A percentile compares a stretch with the other conserved stretches of the same genome.
Evolutionary conservation across 2,329 filamentous ascomycete genomes (phyloP).

Genomic region (Alternaria consortialis): DNA sequence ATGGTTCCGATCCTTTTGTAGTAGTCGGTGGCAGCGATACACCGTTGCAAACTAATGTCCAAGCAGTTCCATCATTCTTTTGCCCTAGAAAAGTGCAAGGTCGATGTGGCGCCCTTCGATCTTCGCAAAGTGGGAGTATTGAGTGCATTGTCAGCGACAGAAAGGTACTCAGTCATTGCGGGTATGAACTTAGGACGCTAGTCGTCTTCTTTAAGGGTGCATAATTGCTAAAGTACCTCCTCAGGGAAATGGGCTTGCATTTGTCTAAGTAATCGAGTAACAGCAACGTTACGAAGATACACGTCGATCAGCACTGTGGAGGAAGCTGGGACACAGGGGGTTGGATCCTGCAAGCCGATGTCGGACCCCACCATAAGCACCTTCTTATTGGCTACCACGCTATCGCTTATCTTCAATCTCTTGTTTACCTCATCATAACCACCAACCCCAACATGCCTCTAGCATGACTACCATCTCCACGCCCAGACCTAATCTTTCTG

Average conservation of each 20-base stretch:
- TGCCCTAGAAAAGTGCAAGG: too few species aligned
- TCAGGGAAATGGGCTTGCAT: neutral
- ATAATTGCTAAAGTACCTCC: too few species aligned
- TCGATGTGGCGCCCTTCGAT: too few species aligned
- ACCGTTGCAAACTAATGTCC: too few species aligned
- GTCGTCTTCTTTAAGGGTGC: too few species aligned
- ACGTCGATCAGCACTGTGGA: conserved; percentile 20
- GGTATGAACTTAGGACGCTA: neutral
- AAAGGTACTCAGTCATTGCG: too few species aligned
- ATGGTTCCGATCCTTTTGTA: too few species aligned
- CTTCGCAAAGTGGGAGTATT: too few species aligned
- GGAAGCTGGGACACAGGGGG: conserved; percentile 4
- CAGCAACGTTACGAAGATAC: conserved; percentile 6
- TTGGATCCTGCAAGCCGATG: conserved; percentile 12
- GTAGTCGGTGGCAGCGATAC: too few species aligned
- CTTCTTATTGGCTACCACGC: conserved; percentile 21
- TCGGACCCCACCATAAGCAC: conserved; percentile 7
- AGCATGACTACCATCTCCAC: conserved; percentile 20
- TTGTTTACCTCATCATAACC: conserved; percentile 37
- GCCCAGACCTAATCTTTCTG: conserved; percentile 17
- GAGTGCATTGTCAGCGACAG: too few species aligned
- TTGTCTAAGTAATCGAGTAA: conserved; percentile 29
- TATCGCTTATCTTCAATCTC: conserved; percentile 33
- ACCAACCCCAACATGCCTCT: conserved; percentile 22
- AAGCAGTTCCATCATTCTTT: too few species aligned